These are phyloP conservation scores for Meyerozyma elateridarum DNA, from an alignment of 1,139 yeast genomes.

Conservation along the genomic window DNA sequence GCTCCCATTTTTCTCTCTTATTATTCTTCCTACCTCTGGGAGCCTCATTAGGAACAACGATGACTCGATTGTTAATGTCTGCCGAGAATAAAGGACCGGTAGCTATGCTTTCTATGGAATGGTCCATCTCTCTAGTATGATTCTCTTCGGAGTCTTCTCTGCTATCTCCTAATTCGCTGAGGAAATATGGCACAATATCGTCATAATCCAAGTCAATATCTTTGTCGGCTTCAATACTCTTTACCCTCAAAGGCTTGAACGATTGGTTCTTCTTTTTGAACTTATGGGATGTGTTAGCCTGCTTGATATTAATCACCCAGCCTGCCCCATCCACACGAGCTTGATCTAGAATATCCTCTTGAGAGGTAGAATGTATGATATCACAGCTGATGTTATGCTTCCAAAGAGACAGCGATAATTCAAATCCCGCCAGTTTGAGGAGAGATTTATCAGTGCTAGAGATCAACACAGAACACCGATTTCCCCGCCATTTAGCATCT, in stretches of 20 bases:
- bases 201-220: constrained; percentile 71
- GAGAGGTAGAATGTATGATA: constrained; percentile 46
- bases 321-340: constrained; percentile 69
- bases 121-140: constrained; percentile 6
- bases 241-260: constrained; percentile 72
- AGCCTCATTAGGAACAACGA: constrained; percentile 65
- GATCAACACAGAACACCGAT: constrained; percentile 76
- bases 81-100: constrained; percentile 28
- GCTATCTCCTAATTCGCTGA: constrained; percentile 36
- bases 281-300: constrained; percentile 28
- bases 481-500: constrained; percentile 24
- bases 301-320: constrained; percentile 74
- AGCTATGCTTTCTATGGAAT: constrained; percentile 1
- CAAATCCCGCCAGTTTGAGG: constrained; percentile 57
- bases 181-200: constrained; percentile 53
- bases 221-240: constrained; percentile 50
- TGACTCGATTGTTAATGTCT: constrained; percentile 54
- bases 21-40: constrained; percentile 68
- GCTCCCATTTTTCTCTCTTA: constrained; percentile 67
- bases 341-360: constrained; percentile 62
- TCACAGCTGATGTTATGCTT: constrained; percentile 67
- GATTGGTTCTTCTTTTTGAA: constrained; percentile 34
- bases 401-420: constrained; percentile 66
- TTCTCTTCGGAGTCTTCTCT: constrained; percentile 17
- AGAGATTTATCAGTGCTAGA: constrained; percentile 56